Conservation (phyloP, 495 filamentous ascomycete species). For the Trichoderma reesei region DNA sequence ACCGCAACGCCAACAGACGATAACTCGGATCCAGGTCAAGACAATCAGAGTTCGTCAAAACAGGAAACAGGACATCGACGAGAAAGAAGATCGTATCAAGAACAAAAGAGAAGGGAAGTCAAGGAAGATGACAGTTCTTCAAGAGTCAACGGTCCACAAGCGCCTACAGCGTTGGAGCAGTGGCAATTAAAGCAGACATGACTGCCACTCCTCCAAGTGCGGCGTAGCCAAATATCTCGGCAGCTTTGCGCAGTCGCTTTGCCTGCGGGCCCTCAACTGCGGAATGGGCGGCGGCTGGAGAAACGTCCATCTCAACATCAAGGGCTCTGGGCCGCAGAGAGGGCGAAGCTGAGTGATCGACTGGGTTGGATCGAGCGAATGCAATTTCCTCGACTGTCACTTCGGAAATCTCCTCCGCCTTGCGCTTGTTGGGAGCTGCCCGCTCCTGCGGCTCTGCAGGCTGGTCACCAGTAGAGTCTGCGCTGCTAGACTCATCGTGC, state of each 20-base stretch:
- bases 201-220: constrained; percentile 24
- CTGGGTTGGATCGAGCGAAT: background rate
- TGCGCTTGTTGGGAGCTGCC: background rate
- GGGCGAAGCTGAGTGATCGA: background rate
- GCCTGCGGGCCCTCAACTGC: constrained; percentile 9
- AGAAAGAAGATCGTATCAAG: background rate
- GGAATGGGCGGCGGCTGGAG: background rate
- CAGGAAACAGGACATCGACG: background rate
- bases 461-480: background rate
- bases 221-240: constrained; percentile 23
- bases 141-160: background rate
- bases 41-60: background rate
- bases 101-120: background rate
- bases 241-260: constrained; percentile 21
- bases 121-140: background rate
- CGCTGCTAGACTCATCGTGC: background rate
- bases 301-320: background rate
- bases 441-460: background rate
- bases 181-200: constrained; percentile 25
- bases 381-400: background rate
- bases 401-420: constrained; percentile 3
- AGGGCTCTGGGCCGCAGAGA: background rate
- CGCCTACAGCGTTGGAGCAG: constrained; percentile 21
- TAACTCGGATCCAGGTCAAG: background rate
- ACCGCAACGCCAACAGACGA: background rate